These are phyloP conservation scores for Blepharisma stoltei DNA, from an alignment of 73 alveolate genomes.

Conservation along the genomic window DNA sequence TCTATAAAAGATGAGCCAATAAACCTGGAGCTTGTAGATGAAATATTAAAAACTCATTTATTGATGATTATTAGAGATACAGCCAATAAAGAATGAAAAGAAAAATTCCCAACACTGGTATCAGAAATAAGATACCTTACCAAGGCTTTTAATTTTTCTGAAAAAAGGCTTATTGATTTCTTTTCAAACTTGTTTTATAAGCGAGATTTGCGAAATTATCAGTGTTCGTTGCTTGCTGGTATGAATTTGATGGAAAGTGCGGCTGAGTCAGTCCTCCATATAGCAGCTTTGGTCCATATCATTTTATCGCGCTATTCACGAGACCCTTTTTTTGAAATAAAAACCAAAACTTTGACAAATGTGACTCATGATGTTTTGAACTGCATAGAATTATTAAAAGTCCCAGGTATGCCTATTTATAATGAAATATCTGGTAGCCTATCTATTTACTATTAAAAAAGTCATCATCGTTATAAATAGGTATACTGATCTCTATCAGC, in stretches of 20 bases:
- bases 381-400: not conserved
- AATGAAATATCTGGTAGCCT: too few relatives aligned
- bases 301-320: slow-evolving; percentile 20
- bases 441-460: too few relatives aligned
- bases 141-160: not conserved
- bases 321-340: slow-evolving; percentile 8
- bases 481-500: not conserved
- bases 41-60: not conserved
- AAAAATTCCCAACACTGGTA: not conserved
- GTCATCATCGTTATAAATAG: too few relatives aligned
- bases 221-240: not conserved
- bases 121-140: not conserved
- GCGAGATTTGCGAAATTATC: slow-evolving; percentile 16
- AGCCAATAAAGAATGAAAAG: too few relatives aligned
- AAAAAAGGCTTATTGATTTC: not conserved
- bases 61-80: not conserved
- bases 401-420: too few relatives aligned
- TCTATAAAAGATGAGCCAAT: not conserved
- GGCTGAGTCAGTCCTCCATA: slow-evolving; percentile 21
- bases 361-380: too few relatives aligned
- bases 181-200: not conserved
- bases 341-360: too few relatives aligned
- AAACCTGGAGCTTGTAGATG: not conserved
- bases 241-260: not conserved
- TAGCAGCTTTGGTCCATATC: slow-evolving; percentile 18